Base-by-base conservation (phyloP, 31 red algal genomes). In the Endocladia muricata region DNA sequence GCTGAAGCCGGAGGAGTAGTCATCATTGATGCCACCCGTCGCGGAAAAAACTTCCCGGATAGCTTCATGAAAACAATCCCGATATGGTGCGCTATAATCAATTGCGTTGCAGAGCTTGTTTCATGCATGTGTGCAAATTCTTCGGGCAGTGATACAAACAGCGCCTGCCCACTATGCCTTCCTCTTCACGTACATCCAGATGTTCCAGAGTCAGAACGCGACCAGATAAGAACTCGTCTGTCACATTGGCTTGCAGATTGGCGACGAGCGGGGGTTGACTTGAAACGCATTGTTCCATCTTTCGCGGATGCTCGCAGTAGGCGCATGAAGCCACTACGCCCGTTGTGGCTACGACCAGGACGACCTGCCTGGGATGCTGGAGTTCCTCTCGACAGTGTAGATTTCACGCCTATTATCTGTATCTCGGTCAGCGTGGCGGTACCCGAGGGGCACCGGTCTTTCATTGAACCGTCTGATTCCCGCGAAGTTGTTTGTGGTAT, bases 21-120 rank as follows among this genome's bases (percentile, higher is more conserved):
- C 35, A 51, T 91, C 29, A 73, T 82, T 13, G 88, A 91, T 57
- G 88, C 79, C 2, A 91, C 88, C 5, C 68, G 88, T 28, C 31
- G 49, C 32, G 88, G 88, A 38, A 91, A 91, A 55, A 41, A 62
- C 1, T 78, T 68, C 26, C 88, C 88, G 1, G 88, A 91, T 68
- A 76, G 70, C 37, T 68, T 91, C 8, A 71, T 62, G 26, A 81
- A 82, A 58, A 91, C 88, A 1, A 55, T 91, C 4, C 88, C 88
- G 13, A 83, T 83, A 15, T 91, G 88, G 88, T 82, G 78, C 48
- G 77, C 79, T 17, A 79, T 91, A 63, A 68, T 91, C 8, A 89
- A 79, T 42, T 34, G 38, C 28, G 34, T 89, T 36, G 60, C 68
- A 3, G 43, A 30, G 1, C 68, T 75, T 21, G 62, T 67, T 41